Conservation (phyloP, 2,329 filamentous ascomycete species). For the Xylariaceae sp. region DNA sequence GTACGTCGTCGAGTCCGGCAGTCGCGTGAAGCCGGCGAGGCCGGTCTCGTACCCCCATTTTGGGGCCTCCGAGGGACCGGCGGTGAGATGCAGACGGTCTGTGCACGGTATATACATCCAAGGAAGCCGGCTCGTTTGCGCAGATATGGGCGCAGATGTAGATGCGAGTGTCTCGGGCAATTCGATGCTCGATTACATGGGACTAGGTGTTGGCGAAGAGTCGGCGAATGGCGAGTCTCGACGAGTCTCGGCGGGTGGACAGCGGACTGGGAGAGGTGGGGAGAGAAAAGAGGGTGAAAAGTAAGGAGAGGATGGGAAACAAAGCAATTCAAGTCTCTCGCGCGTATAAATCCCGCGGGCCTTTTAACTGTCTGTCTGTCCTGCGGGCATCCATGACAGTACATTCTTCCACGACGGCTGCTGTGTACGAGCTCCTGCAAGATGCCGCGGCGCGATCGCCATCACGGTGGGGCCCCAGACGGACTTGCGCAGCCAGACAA, state of each 20-base stretch:
- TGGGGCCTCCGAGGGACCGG: slow-evolving; percentile 7
- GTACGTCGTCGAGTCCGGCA: not conserved
- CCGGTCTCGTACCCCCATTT: slow-evolving; percentile 4
- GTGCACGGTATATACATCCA: slow-evolving; percentile 14
- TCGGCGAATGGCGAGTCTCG: not conserved
- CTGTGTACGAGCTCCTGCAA: no score
- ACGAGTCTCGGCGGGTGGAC: not conserved
- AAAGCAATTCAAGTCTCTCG: no score
- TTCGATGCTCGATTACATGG: not conserved
- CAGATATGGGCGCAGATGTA: not conserved
- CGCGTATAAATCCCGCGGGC: no score
- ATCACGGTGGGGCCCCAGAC: no score
- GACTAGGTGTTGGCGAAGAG: not conserved
- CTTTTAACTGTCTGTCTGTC: no score
- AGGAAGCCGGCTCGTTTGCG: slow-evolving; percentile 1
- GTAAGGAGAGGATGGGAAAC: not conserved
- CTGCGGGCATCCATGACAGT: no score
- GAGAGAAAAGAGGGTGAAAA: not conserved
- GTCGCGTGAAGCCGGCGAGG: not conserved
- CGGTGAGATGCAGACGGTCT: slow-evolving; percentile 2
- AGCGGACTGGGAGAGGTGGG: not conserved
- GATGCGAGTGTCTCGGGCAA: not conserved
- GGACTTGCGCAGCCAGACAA: no score
- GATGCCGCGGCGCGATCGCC: not conserved
- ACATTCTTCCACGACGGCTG: no score